These are phyloP conservation scores for Sporobolomyces phaffii DNA, from an alignment of 768 basidiomycete species.

Conservation along the genomic window DNA sequence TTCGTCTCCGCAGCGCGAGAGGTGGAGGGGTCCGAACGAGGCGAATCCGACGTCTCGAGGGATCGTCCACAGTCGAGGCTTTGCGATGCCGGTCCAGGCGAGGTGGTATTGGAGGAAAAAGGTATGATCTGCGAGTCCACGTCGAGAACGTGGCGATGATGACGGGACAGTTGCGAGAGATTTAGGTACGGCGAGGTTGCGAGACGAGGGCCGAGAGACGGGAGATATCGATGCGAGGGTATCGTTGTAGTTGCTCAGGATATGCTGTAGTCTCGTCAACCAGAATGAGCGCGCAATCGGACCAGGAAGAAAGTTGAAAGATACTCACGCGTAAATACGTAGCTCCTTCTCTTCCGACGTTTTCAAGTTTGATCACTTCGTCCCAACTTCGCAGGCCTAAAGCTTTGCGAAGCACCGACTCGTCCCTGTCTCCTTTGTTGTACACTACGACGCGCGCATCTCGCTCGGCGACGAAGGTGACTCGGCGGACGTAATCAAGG, in stretches of 20 bases:
- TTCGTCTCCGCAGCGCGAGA: conserved; percentile 40
- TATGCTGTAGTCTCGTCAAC: conserved; percentile 36
- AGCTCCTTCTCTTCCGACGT: conserved; percentile 45
- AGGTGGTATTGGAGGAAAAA: conserved; percentile 46
- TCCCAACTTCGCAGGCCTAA: conserved; percentile 37
- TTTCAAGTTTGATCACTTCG: conserved; percentile 42
- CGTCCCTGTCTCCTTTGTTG: conserved; percentile 36
- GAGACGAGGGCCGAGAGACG: too few relatives aligned
- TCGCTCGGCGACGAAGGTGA: neutral
- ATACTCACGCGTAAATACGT: conserved; percentile 45
- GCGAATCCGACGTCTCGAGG: conserved; percentile 42
- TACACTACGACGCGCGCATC: conserved; percentile 41
- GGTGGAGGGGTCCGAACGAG: conserved; percentile 44
- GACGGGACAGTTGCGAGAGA: too few relatives aligned
- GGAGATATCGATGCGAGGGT: conserved; percentile 27
- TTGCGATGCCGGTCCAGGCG: conserved; percentile 42
- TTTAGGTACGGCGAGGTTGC: too few relatives aligned
- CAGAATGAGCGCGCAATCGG: neutral
- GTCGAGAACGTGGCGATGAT: neutral
- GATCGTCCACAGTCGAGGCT: conserved; percentile 41
- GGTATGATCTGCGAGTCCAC: conserved; percentile 40
- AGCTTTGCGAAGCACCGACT: conserved; percentile 12
- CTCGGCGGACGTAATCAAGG: conserved; percentile 15
- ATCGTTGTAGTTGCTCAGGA: conserved; percentile 43
- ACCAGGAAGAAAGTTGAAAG: neutral